These are phyloP conservation scores for Pythium graminicola DNA, from an alignment of 352 stramenopile species.

Conservation along the genomic window DNA sequence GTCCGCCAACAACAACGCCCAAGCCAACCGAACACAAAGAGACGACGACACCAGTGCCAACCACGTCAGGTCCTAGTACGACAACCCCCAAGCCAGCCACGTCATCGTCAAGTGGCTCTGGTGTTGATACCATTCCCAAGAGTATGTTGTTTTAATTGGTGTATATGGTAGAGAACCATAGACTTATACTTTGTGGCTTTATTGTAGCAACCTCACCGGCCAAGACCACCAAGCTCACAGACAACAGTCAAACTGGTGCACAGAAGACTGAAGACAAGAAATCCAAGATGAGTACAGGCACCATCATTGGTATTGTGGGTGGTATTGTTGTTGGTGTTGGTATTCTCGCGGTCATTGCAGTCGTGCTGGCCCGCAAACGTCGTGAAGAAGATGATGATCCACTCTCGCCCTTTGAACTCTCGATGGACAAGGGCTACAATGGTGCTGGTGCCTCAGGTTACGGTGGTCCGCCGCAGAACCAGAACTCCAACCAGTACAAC, in stretches of 20 bases:
- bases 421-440: conserved; percentile 78
- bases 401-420: conserved; percentile 76
- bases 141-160: conserved; percentile 3
- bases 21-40: conserved; percentile 2
- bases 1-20: conserved; percentile 3
- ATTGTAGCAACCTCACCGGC: neutral
- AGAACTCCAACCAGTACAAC: conserved; percentile 20
- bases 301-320: conserved; percentile 59
- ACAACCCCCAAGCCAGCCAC: too few species aligned
- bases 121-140: conserved; percentile 1
- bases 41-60: neutral
- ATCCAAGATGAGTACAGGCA: conserved; percentile 62
- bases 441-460: conserved; percentile 12
- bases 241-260: conserved; percentile 6
- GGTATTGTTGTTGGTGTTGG: conserved; percentile 57
- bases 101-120: too few species aligned
- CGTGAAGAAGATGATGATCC: conserved; percentile 64
- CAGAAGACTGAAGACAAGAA: conserved; percentile 12
- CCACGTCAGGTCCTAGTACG: neutral
- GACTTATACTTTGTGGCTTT: neutral
- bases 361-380: conserved; percentile 46
- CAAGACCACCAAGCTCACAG: conserved; percentile 3
- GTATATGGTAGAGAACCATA: neutral
- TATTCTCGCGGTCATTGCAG: conserved; percentile 49
- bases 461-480: conserved; percentile 6